phyloP scores from a whole-genome alignment of 2,329 filamentous ascomycete species.

The Stachybotrys chartarum region DNA sequence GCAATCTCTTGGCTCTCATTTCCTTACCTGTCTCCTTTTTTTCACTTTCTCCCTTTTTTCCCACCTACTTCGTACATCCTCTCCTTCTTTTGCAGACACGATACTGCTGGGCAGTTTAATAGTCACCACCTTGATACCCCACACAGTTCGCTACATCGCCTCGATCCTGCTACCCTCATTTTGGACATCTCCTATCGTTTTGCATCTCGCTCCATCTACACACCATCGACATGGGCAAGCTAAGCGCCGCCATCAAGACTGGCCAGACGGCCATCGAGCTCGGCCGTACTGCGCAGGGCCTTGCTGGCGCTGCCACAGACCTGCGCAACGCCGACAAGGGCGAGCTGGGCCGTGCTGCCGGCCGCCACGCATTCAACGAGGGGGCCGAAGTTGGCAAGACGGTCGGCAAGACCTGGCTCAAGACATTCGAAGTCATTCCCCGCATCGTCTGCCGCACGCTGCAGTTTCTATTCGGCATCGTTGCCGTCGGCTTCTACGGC shows the following conservation, averaged over 20 bases:
- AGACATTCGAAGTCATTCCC: constrained; percentile 37
- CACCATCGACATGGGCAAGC: constrained; percentile 18
- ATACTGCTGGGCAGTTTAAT: not conserved
- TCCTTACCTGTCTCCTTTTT: not conserved
- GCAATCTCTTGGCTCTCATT: not conserved
- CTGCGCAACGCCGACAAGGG: constrained; percentile 24
- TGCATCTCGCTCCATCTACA: not conserved
- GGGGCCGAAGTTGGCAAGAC: constrained; percentile 30
- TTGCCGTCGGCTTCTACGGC: constrained; percentile 63
- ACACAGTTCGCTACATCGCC: not conserved
- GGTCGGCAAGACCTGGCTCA: constrained; percentile 35
- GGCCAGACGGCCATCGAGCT: constrained; percentile 25
- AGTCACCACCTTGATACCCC: not conserved
- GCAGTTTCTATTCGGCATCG: constrained; percentile 63
- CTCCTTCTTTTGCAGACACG: not conserved
- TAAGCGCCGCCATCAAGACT: constrained; percentile 21
- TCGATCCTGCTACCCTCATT: not conserved
- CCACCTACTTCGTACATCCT: too few species aligned
- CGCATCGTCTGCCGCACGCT: constrained; percentile 53
- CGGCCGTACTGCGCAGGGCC: constrained; percentile 17
- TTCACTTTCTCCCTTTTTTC: not conserved
- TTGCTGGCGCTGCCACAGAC: constrained; percentile 18
- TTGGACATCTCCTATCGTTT: not conserved
- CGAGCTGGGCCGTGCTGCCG: constrained; percentile 23
- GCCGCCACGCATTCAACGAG: constrained; percentile 23